These are phyloP conservation scores for Aspergillus clavatus DNA, from an alignment of 2,329 filamentous ascomycete genomes.

Conservation along the genomic window DNA sequence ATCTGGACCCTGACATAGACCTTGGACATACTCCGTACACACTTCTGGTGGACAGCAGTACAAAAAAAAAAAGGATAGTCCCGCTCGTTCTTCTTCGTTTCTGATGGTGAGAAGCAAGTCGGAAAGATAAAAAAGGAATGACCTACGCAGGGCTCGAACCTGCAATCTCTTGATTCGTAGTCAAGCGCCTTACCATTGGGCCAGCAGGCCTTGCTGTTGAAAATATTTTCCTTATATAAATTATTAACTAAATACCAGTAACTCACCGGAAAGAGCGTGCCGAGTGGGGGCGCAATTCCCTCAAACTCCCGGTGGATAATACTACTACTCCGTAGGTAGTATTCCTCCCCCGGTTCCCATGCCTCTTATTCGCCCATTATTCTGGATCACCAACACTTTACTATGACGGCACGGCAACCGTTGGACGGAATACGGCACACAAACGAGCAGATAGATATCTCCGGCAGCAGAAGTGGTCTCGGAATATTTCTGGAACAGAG, in stretches of 20 bases:
- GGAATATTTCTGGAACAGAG: not conserved
- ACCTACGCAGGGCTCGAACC: constrained; percentile 44
- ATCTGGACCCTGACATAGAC: too few relatives aligned
- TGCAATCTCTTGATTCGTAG: constrained; percentile 51
- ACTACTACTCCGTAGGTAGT: too few relatives aligned
- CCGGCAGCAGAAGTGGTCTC: not conserved
- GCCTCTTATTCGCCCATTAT: not conserved
- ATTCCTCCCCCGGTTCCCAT: not conserved
- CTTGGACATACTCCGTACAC: too few relatives aligned
- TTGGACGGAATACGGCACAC: too few relatives aligned
- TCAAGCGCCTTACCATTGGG: constrained; percentile 50
- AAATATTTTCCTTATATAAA: accelerated
- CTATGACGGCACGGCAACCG: too few relatives aligned
- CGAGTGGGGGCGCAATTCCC: constrained; percentile 11
- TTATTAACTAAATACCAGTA: too few relatives aligned
- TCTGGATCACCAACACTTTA: not conserved
- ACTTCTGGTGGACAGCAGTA: too few relatives aligned
- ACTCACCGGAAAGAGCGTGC: constrained; percentile 21
- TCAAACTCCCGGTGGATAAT: not conserved
- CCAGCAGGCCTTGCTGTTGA: constrained; percentile 17
- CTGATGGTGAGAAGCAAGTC: not conserved
- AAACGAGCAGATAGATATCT: too few relatives aligned
- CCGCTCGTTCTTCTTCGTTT: too few relatives aligned
- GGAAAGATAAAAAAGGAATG: constrained; percentile 21
- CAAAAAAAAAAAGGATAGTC: not conserved